Evolutionary conservation across 805 yeast species (phyloP).

Genomic region (Ogataea dorogensis): DNA sequence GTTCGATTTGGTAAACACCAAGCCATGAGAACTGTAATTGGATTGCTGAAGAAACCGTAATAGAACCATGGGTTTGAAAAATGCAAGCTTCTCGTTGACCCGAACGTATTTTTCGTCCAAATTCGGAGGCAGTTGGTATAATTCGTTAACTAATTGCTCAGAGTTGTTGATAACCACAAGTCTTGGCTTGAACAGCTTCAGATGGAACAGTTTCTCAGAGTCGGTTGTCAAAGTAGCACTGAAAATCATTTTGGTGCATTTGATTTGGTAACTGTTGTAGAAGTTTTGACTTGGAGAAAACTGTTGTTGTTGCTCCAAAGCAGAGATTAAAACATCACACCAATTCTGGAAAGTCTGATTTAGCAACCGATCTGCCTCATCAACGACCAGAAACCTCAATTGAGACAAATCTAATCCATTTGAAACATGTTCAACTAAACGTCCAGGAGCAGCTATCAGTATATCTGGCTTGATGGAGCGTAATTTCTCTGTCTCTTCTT

Average conservation of each 20-base stretch:
- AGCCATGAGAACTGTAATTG: slow-evolving; percentile 38
- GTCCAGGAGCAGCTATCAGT: slow-evolving; percentile 72
- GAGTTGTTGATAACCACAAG: slow-evolving; percentile 66
- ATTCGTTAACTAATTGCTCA: slow-evolving; percentile 45
- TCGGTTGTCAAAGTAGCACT: slow-evolving; percentile 94
- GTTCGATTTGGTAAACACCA: slow-evolving; percentile 72
- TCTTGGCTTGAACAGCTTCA: slow-evolving; percentile 70
- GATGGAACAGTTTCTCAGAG: slow-evolving; percentile 76
- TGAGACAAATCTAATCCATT: slow-evolving; percentile 46
- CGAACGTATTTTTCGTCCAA: slow-evolving; percentile 38
- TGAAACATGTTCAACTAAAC: slow-evolving; percentile 71
- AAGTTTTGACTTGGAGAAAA: slow-evolving; percentile 22
- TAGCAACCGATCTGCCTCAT: slow-evolving; percentile 79
- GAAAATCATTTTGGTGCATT: slow-evolving; percentile 66
- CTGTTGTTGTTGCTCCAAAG: slow-evolving; percentile 37
- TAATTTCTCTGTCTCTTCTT: slow-evolving; percentile 61
- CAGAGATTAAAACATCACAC: slow-evolving; percentile 57
- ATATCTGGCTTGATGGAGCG: slow-evolving; percentile 54
- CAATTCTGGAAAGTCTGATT: slow-evolving; percentile 94
- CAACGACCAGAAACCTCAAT: slow-evolving; percentile 65
- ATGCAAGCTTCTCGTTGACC: slow-evolving; percentile 31
- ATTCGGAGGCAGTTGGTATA: slow-evolving; percentile 59
- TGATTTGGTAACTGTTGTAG: slow-evolving; percentile 36
- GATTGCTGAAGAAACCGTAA: slow-evolving; percentile 49
- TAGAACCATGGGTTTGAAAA: slow-evolving; percentile 72